Percentiles rank a stretch among this genome's conserved stretches.
Evolutionary conservation across 2,329 filamentous ascomycete species (phyloP).

Genomic region (Tolypocladium guangdongense): DNA sequence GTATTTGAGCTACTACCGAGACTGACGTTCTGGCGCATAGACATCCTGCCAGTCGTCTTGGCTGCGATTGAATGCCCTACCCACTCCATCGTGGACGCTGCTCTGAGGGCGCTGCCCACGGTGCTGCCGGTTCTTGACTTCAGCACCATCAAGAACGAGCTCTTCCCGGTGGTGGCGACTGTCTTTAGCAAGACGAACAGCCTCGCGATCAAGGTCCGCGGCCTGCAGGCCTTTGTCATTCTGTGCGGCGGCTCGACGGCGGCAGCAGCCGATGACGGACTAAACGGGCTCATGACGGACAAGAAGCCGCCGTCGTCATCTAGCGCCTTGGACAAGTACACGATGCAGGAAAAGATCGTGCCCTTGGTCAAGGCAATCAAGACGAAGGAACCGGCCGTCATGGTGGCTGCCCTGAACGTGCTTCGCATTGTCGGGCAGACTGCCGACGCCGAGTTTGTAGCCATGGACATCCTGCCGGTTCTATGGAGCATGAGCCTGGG

Average conservation of each 20-base stretch:
- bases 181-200: conserved; percentile 93
- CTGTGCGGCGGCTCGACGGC: conserved; percentile 69
- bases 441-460: conserved; percentile 83
- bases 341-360: conserved; percentile 94
- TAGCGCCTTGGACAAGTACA: conserved; percentile 89
- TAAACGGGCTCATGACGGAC: conserved; percentile 57
- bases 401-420: conserved; percentile 84
- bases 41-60: conserved; percentile 78
- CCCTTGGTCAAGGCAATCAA: conserved; percentile 88
- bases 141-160: conserved; percentile 90
- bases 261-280: conserved; percentile 40
- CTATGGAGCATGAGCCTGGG: conserved; percentile 89
- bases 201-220: conserved; percentile 86
- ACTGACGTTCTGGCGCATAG: conserved; percentile 27
- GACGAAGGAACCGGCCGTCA: conserved; percentile 94
- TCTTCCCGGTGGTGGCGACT: conserved; percentile 82
- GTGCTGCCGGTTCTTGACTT: conserved; percentile 89
- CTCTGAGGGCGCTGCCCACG: conserved; percentile 64
- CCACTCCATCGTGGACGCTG: conserved; percentile 78
- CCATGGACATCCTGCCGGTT: conserved; percentile 79
- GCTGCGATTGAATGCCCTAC: conserved; percentile 80
- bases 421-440: conserved; percentile 71
- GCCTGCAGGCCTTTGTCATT: conserved; percentile 79
- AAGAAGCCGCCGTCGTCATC: conserved; percentile 55
- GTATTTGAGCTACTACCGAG: neutral